These are phyloP conservation scores for Hysterangium stoloniferum DNA, from an alignment of 768 basidiomycete genomes.

Conservation along the genomic window DNA sequence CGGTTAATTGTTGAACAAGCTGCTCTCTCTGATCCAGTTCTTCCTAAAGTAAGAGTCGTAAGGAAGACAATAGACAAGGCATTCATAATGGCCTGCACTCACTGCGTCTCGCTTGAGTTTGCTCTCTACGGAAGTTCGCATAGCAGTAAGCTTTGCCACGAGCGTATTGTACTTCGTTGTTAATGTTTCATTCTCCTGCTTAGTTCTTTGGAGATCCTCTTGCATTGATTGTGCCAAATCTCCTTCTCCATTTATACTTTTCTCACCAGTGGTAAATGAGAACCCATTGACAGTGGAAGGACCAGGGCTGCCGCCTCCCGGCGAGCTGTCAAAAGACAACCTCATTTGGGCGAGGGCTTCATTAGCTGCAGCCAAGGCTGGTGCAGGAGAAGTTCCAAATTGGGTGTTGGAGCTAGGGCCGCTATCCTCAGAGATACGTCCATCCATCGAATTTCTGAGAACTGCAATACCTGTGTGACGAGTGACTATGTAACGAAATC, in stretches of 20 bases:
- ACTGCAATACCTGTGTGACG: no score
- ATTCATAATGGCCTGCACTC: conserved; percentile 23
- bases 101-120: conserved; percentile 97
- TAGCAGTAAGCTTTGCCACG: conserved; percentile 81
- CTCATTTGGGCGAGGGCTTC: conserved; percentile 15
- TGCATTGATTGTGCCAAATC: conserved; percentile 57
- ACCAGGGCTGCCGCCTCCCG: conserved; percentile 2
- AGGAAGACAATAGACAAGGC: conserved; percentile 11
- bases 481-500: no score
- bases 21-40: conserved; percentile 93
- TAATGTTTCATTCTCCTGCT: conserved; percentile 83
- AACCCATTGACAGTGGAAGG: conserved; percentile 5
- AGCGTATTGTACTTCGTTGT: conserved; percentile 80
- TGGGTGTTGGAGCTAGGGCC: background rate
- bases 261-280: background rate
- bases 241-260: conserved; percentile 1
- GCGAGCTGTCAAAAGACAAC: conserved; percentile 13
- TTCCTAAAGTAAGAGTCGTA: conserved; percentile 67
- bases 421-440: no score
- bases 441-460: background rate
- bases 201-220: conserved; percentile 64
- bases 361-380: conserved; percentile 13
- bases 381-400: background rate
- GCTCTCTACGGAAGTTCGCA: conserved; percentile 89
- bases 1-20: conserved; percentile 67